A percentile compares a stretch with the other conserved stretches of the same genome.
Evolutionary conservation across 805 yeast species (phyloP).

Genomic region (Candida ficus): DNA sequence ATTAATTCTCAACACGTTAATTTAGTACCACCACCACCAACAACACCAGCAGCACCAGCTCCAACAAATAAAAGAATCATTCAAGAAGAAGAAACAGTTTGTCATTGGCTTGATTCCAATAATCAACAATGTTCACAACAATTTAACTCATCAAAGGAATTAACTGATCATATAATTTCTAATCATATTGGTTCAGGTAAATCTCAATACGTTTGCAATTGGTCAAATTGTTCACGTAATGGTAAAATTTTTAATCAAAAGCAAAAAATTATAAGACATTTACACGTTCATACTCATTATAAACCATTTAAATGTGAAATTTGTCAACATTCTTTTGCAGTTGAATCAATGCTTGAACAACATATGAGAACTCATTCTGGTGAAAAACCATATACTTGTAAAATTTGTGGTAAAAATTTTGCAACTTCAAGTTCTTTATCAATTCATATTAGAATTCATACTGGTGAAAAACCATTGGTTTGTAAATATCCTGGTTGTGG

Average conservation of each 20-base stretch:
- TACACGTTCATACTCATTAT: slow-evolving; percentile 82
- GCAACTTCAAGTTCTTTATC: slow-evolving; percentile 79
- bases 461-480: slow-evolving; percentile 81
- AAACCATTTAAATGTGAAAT: slow-evolving; percentile 69
- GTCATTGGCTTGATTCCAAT: slow-evolving; percentile 20
- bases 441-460: slow-evolving; percentile 80
- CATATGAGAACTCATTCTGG: slow-evolving; percentile 86
- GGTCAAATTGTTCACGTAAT: slow-evolving; percentile 72
- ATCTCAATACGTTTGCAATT: slow-evolving; percentile 61
- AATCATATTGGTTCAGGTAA: slow-evolving; percentile 74
- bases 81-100: slow-evolving; percentile 15
- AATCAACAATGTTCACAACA: slow-evolving; percentile 37
- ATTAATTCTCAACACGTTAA: slow-evolving; percentile 39
- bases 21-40: background rate
- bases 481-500: slow-evolving; percentile 81
- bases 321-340: slow-evolving; percentile 72
- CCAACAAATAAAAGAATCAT: background rate
- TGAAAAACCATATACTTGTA: slow-evolving; percentile 79
- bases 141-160: slow-evolving; percentile 50
- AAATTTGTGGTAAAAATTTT: slow-evolving; percentile 68
- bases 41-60: background rate
- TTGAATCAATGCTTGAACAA: slow-evolving; percentile 70
- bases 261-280: slow-evolving; percentile 80
- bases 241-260: slow-evolving; percentile 68
- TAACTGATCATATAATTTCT: slow-evolving; percentile 65